phyloP scores from a whole-genome alignment of 2,329 filamentous ascomycete genomes.

The Ceratocystis smalleyi region DNA sequence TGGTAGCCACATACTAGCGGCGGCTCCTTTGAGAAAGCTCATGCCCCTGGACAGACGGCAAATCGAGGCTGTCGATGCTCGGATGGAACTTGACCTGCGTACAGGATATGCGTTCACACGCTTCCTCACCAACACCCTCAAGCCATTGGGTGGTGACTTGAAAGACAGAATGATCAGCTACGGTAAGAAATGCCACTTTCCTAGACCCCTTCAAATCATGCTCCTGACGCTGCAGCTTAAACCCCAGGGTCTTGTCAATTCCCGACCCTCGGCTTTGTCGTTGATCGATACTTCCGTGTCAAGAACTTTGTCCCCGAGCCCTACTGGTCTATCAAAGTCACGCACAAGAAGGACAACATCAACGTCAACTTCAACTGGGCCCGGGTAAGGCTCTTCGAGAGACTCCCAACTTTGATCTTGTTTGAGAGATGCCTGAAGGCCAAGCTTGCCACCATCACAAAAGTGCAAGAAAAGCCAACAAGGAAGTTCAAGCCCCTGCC shows the following conservation, averaged over 20 bases:
- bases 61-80: slow-evolving; percentile 70
- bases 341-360: slow-evolving; percentile 60
- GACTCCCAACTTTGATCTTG: slow-evolving; percentile 61
- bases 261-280: slow-evolving; percentile 88
- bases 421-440: slow-evolving; percentile 73
- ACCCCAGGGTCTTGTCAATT: slow-evolving; percentile 74
- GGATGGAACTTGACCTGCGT: slow-evolving; percentile 83
- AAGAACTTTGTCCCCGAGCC: slow-evolving; percentile 82
- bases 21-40: slow-evolving; percentile 50
- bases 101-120: slow-evolving; percentile 89
- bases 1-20: slow-evolving; percentile 64
- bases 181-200: slow-evolving; percentile 33
- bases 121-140: slow-evolving; percentile 67
- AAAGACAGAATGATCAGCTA: slow-evolving; percentile 60
- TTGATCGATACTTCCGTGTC: slow-evolving; percentile 87
- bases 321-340: slow-evolving; percentile 85
- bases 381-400: slow-evolving; percentile 72
- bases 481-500: slow-evolving; percentile 89
- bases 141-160: slow-evolving; percentile 52
- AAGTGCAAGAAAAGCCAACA: slow-evolving; percentile 78
- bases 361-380: slow-evolving; percentile 75
- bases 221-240: background rate
- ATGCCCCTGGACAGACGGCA: slow-evolving; percentile 69
- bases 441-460: slow-evolving; percentile 62
- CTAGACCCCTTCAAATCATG: background rate